These are phyloP conservation scores for Colletotrichum eremochloae DNA, from an alignment of 2,329 filamentous ascomycete species.

Conservation along the genomic window DNA sequence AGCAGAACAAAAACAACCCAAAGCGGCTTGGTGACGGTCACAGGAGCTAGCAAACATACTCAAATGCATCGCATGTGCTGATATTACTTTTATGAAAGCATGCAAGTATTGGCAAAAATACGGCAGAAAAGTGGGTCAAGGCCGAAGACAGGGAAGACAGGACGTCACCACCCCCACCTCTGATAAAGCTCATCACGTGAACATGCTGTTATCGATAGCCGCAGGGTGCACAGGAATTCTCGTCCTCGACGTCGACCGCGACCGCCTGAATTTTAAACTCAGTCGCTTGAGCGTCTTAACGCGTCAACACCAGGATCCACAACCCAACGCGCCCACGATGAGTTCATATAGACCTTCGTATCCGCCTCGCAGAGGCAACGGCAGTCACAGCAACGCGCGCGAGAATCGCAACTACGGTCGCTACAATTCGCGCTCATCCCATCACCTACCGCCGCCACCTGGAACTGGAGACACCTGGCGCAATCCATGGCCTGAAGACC, in stretches of 20 bases:
- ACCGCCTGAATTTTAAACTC: slow-evolving; percentile 28
- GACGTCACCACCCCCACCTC: slow-evolving; percentile 9
- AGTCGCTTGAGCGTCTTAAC: slow-evolving; percentile 26
- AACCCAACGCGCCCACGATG: slow-evolving; percentile 37
- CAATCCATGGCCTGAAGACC: slow-evolving; percentile 39
- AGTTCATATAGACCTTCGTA: slow-evolving; percentile 41
- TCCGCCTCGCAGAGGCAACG: slow-evolving; percentile 28
- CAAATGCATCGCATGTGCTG: too few relatives aligned
- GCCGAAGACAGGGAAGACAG: not conserved
- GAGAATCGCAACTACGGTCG: slow-evolving; percentile 32
- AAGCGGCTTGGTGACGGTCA: too few relatives aligned
- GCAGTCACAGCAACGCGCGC: slow-evolving; percentile 1
- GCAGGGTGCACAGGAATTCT: slow-evolving; percentile 31
- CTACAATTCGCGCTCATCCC: slow-evolving; percentile 18
- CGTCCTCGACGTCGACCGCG: slow-evolving; percentile 27
- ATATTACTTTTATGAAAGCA: not conserved
- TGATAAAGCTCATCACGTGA: slow-evolving; percentile 20
- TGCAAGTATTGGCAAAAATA: not conserved
- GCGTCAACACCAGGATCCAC: slow-evolving; percentile 42
- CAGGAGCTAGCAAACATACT: too few relatives aligned
- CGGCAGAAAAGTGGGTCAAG: not conserved
- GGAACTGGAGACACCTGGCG: slow-evolving; percentile 28
- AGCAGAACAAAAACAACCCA: too few relatives aligned
- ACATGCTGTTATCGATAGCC: slow-evolving; percentile 24
- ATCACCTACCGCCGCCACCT: slow-evolving; percentile 27